Evolutionary conservation across 2,329 filamentous ascomycete genomes (phyloP), one percentile per base, ranked within the genome.

Genomic region (Penicillium freii): DNA sequence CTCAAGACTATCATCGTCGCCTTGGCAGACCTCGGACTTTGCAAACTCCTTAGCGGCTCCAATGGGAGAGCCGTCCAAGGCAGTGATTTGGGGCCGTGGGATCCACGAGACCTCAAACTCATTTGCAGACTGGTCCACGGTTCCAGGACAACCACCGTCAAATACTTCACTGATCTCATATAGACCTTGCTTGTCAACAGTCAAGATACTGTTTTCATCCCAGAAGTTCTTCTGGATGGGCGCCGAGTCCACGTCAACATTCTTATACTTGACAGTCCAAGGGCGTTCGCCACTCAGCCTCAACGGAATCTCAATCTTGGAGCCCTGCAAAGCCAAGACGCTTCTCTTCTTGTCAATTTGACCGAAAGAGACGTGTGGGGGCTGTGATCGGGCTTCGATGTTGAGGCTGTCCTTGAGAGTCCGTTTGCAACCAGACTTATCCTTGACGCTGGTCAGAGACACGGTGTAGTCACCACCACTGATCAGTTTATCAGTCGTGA

Each of bases 381-480:
- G 88, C 75, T 97, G 93, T 55, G 92, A 88, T 49, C 92, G 86
- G 49, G 97, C 94, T 13, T 87, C 84, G 59, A 99, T 89, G 75
- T 90, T 93, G 52, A 88, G 83, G 71, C 93, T 90, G 56, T 94
- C 89, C 67, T 94, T 89, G 55, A 97, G 76, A 70, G 89, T 88
- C 52, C 90, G 91, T 68, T 92, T 92, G 77, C 94, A 99, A 42
- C 88, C 89, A 56, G 90, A 88, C 70, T 84, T 87, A 70, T 99
- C 94, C 63, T 91, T 90, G 54, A 99, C 85, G 66, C 88, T 93
- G 52, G 88, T 91, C 59, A 99, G 80, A 46, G 92, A 87, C 58
- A 99, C 78, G 11, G 89, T 90, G 72, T 97, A 97, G 68, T 97
- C 92, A 54, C 94, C 94, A 58, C 94, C 94, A 70, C 89, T 88